Conservation (phyloP, 805 yeast genomes). For the Tetrapisispora fleetii region DNA sequence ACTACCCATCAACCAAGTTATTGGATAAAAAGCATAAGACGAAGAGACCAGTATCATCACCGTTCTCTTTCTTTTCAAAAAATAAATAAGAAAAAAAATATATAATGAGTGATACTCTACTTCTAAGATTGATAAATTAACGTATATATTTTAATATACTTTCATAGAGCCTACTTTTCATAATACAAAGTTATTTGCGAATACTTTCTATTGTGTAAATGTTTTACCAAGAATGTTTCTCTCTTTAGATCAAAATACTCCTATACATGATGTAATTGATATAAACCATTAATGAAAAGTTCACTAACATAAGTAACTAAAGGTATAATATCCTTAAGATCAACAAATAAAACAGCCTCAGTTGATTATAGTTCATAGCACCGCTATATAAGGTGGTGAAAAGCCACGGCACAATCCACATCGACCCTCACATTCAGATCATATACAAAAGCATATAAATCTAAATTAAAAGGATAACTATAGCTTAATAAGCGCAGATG, state of each 20-base stretch:
- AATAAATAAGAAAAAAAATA: background rate
- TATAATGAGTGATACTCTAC: no score
- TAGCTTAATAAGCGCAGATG: constrained; percentile 10
- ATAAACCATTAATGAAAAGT: no score
- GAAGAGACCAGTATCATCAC: background rate
- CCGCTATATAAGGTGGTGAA: constrained; percentile 40
- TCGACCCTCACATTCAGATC: constrained; percentile 30
- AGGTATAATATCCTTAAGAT: background rate
- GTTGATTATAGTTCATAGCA: constrained; percentile 24
- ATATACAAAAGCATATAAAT: background rate
- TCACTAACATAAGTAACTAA: background rate
- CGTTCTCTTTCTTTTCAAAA: background rate
- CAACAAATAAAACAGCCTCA: constrained; percentile 25
- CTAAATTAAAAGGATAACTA: constrained; percentile 3
- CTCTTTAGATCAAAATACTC: no score
- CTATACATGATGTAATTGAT: no score
- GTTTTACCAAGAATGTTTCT: no score
- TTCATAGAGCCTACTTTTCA: no score
- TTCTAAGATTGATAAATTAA: no score
- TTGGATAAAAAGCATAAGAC: background rate
- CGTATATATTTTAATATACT: no score
- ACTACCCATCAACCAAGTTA: background rate
- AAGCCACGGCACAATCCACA: constrained; percentile 45
- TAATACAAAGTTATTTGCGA: no score
- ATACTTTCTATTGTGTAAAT: no score